Conservation (phyloP, 495 filamentous ascomycete species). For the Peziza echinospora region DNA sequence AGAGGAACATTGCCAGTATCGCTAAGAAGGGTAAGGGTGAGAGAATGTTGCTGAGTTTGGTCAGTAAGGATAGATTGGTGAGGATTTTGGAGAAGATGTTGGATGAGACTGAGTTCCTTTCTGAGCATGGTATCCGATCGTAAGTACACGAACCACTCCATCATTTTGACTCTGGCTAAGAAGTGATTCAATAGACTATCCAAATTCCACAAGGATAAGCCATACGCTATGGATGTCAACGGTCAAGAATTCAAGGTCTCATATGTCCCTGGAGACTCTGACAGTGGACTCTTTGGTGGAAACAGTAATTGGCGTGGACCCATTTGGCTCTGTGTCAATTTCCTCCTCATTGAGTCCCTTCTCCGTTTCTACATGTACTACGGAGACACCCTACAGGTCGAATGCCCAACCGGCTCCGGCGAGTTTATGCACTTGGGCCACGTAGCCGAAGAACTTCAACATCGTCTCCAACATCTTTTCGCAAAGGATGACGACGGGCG, state of each 20-base stretch:
- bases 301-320: constrained; percentile 95
- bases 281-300: constrained; percentile 80
- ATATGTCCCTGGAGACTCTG: constrained; percentile 84
- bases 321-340: constrained; percentile 92
- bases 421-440: constrained; percentile 91
- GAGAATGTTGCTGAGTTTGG: constrained; percentile 62
- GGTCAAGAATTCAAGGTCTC: constrained; percentile 70
- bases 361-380: constrained; percentile 92
- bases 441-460: constrained; percentile 90
- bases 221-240: constrained; percentile 90
- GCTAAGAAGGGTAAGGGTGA: constrained; percentile 70
- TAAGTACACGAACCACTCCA: constrained; percentile 5
- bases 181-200: no score
- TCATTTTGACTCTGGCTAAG: no score
- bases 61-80: constrained; percentile 68
- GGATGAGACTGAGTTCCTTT: constrained; percentile 81
- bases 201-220: constrained; percentile 75
- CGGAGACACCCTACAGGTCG: constrained; percentile 64
- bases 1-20: constrained; percentile 84
- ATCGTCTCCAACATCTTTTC: constrained; percentile 82
- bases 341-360: constrained; percentile 77
- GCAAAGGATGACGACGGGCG: constrained; percentile 61
- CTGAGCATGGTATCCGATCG: constrained; percentile 74
- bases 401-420: constrained; percentile 84
- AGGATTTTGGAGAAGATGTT: constrained; percentile 81